Percentiles rank a stretch among this genome's conserved stretches.
Evolutionary conservation across 1,284 basidiomycete species (phyloP).

Genomic region (Fomitopsis pinicola): DNA sequence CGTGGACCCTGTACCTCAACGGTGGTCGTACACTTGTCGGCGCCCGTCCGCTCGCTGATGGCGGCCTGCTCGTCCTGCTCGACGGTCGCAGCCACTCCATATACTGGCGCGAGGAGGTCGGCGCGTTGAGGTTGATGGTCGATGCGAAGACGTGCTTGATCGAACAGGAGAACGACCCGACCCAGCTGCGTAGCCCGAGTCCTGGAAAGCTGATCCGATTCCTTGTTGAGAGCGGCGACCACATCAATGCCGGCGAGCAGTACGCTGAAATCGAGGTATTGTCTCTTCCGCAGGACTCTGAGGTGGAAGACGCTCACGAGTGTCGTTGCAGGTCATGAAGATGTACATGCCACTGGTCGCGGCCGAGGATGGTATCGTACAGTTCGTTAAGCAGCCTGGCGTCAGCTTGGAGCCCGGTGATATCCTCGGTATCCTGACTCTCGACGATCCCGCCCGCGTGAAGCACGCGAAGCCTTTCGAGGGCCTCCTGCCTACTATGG

Average conservation of each 20-base stretch:
- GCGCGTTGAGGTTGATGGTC: constrained; percentile 89
- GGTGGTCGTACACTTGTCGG: constrained; percentile 91
- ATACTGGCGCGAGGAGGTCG: constrained; percentile 99
- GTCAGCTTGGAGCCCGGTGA: constrained; percentile 97
- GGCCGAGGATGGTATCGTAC: constrained; percentile 93
- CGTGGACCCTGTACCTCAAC: constrained; percentile 96
- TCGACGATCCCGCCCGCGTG: constrained; percentile 96
- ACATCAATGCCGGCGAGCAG: constrained; percentile 92
- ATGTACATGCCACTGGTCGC: constrained; percentile 99
- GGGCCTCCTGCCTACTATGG: constrained; percentile 85
- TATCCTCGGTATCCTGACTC: constrained; percentile 94
- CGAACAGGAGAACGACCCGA: constrained; percentile 99
- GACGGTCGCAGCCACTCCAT: constrained; percentile 96
- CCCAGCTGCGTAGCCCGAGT: constrained; percentile 92
- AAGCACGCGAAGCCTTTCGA: constrained; percentile 99
- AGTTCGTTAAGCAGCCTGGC: constrained; percentile 97
- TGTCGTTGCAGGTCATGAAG: constrained; percentile 82
- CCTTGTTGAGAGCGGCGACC: constrained; percentile 96
- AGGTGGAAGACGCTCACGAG: not conserved
- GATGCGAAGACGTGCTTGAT: constrained; percentile 98
- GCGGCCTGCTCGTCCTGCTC: constrained; percentile 88
- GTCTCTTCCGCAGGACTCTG: constrained; percentile 14
- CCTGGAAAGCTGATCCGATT: constrained; percentile 96
- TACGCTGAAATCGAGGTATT: constrained; percentile 97
- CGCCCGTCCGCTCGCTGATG: constrained; percentile 89